These are phyloP conservation scores for Westerdykella ornata DNA, from an alignment of 2,329 filamentous ascomycete species.

Conservation along the genomic window DNA sequence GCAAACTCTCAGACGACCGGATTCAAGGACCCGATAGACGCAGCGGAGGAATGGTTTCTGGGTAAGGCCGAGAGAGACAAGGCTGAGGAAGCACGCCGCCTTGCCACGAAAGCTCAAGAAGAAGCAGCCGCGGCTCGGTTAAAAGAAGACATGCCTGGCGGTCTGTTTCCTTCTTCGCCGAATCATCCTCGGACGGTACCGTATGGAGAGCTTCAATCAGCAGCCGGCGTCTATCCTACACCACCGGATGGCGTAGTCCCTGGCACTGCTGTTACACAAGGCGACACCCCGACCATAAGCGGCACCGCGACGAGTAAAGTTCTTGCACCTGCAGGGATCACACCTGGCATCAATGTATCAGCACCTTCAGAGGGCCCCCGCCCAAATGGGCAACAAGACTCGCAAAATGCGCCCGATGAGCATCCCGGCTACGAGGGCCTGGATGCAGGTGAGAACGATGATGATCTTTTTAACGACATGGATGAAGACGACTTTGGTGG, in stretches of 20 bases:
- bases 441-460: slow-evolving; percentile 27
- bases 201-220: slow-evolving; percentile 34
- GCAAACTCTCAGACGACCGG: slow-evolving; percentile 21
- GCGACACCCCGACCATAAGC: slow-evolving; percentile 26
- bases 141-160: slow-evolving; percentile 23
- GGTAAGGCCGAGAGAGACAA: slow-evolving; percentile 33
- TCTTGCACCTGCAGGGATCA: slow-evolving; percentile 23
- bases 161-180: slow-evolving; percentile 33
- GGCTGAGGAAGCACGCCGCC: slow-evolving; percentile 33
- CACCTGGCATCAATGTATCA: slow-evolving; percentile 29
- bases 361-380: slow-evolving; percentile 20
- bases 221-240: slow-evolving; percentile 37
- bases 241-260: slow-evolving; percentile 36
- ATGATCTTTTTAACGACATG: slow-evolving; percentile 63
- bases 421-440: slow-evolving; percentile 19
- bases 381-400: slow-evolving; percentile 15
- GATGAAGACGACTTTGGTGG: slow-evolving; percentile 65
- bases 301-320: slow-evolving; percentile 22
- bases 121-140: slow-evolving; percentile 41
- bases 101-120: slow-evolving; percentile 43
- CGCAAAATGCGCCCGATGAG: slow-evolving; percentile 20
- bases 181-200: slow-evolving; percentile 29
- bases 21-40: slow-evolving; percentile 34
- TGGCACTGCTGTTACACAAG: slow-evolving; percentile 20
- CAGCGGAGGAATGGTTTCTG: slow-evolving; percentile 34